phyloP scores from a whole-genome alignment of 2,329 filamentous ascomycete species.

The Paracorniculantispora psalliotae region DNA sequence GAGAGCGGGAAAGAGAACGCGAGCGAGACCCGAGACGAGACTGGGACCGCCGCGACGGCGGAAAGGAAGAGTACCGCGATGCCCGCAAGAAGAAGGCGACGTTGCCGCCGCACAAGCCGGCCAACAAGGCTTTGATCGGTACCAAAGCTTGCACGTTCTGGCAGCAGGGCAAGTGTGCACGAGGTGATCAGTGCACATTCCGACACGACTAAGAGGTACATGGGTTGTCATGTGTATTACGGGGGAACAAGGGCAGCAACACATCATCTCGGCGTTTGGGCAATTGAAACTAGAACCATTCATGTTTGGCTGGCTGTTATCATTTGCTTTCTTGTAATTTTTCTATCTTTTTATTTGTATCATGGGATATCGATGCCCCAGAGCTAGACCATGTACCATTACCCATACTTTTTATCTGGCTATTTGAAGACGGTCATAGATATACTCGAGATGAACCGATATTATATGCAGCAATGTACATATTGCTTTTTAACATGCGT shows the following conservation, averaged over 20 bases:
- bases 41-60: slow-evolving; percentile 28
- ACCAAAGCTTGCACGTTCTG: slow-evolving; percentile 68
- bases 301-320: not conserved
- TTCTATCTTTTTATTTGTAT: not conserved
- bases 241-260: not conserved
- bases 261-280: slow-evolving; percentile 9
- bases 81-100: slow-evolving; percentile 37
- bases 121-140: slow-evolving; percentile 55
- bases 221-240: not conserved
- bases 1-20: too few species aligned
- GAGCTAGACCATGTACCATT: not conserved
- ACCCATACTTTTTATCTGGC: not conserved
- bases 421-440: not conserved
- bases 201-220: slow-evolving; percentile 53
- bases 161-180: slow-evolving; percentile 65
- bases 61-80: slow-evolving; percentile 30
- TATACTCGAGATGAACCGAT: not conserved
- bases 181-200: slow-evolving; percentile 70
- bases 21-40: slow-evolving; percentile 19
- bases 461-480: not conserved
- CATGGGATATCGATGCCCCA: not conserved
- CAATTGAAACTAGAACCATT: not conserved
- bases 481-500: not conserved
- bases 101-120: slow-evolving; percentile 37
- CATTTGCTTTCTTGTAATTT: slow-evolving; percentile 9